A percentile compares a stretch with the other conserved stretches of the same genome.
These are phyloP conservation scores for Themeda triandra DNA, from an alignment of 176 grass and related monocot species.

Conservation along the genomic window DNA sequence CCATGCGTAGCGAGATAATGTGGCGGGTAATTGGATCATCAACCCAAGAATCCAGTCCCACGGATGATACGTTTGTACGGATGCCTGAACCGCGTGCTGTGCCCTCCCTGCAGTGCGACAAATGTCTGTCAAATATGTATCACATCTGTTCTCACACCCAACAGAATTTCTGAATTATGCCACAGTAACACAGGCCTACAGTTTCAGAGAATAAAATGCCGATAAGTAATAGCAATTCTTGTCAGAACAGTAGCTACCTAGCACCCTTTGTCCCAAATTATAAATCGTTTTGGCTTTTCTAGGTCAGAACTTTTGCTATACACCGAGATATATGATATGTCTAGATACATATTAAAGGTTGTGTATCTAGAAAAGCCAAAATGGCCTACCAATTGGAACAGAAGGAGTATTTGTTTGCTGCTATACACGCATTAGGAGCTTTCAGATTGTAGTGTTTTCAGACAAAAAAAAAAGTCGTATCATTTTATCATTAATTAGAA, in stretches of 20 bases:
- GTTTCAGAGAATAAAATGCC: neutral
- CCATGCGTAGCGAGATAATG: constrained; percentile 62
- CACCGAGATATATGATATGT: no score
- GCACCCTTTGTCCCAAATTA: no score
- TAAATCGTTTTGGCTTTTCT: no score
- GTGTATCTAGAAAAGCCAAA: no score
- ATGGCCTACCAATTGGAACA: no score
- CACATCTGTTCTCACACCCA: neutral
- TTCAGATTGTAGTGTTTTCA: neutral
- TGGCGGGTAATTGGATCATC: constrained; percentile 90
- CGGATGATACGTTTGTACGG: constrained; percentile 48
- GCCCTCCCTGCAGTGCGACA: constrained; percentile 62
- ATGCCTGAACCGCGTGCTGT: constrained; percentile 70
- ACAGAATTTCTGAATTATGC: neutral
- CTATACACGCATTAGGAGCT: neutral
- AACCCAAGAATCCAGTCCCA: constrained; percentile 78
- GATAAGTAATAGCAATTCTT: neutral
- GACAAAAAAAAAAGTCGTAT: neutral
- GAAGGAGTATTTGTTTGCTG: neutral
- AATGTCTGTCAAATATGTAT: neutral
- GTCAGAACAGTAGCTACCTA: neutral
- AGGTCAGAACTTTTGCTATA: no score
- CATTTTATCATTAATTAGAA: neutral
- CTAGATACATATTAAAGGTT: no score
- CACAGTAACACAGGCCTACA: neutral